Conservation (phyloP, 2,329 filamentous ascomycete genomes). For the Penicillium palitans region DNA sequence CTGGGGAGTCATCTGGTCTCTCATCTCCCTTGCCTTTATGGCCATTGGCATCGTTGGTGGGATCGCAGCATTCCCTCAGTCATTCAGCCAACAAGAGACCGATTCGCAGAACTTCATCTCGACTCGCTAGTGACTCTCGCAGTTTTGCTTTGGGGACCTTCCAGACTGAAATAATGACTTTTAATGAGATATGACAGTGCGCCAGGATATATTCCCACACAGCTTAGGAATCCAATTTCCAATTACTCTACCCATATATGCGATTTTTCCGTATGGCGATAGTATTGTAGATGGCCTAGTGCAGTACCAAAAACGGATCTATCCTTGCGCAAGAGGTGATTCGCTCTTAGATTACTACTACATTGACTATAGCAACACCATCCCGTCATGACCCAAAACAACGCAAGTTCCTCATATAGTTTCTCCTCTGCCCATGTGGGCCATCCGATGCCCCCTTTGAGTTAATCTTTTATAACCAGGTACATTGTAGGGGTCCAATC, state of each 20-base stretch:
- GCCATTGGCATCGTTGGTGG: slow-evolving; percentile 71
- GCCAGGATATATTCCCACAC: neutral
- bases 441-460: too few relatives aligned
- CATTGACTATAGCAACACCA: too few relatives aligned
- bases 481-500: too few relatives aligned
- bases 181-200: slow-evolving; percentile 6
- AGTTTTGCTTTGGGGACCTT: neutral
- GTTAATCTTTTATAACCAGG: too few relatives aligned
- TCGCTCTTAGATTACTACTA: too few relatives aligned
- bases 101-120: slow-evolving; percentile 68
- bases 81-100: slow-evolving; percentile 65
- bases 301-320: neutral
- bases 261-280: too few relatives aligned
- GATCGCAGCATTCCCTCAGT: slow-evolving; percentile 72
- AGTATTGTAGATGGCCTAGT: neutral
- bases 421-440: too few relatives aligned
- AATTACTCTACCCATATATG: neutral
- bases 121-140: slow-evolving; percentile 29
- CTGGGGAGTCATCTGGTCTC: slow-evolving; percentile 77
- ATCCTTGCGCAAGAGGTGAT: too few relatives aligned
- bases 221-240: neutral
- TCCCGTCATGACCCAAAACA: too few relatives aligned
- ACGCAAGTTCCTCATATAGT: too few relatives aligned
- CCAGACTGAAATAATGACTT: neutral
- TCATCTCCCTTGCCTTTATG: slow-evolving; percentile 73